Evolutionary conservation across 441 rosid genomes (phyloP), one percentile per base, ranked within the genome.

Genomic region (Jatropha multifida): DNA sequence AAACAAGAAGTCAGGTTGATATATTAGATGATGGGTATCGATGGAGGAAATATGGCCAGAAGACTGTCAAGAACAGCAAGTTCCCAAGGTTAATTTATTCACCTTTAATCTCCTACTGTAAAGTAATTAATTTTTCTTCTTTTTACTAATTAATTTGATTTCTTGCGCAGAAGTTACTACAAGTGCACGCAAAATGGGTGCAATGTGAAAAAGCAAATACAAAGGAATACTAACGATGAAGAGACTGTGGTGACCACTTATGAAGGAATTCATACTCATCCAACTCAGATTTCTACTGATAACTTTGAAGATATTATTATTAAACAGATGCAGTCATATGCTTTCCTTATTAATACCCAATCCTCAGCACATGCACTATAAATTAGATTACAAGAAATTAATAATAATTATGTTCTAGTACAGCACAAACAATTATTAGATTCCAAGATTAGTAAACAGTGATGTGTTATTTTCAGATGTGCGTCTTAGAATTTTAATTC

Each of bases 121-220:
- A 23, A 23, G 23, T 23, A 23, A 23, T 23, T 23, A 23, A 23
- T 23, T 23, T 23, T 23, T 23, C 23, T 23, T 23, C 23, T 23
- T 23, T 52, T 52, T 3, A 52, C 3, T 20, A n/a, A 7, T 58
- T 20, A 23, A 18, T 20, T 54, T 51, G 17, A 7, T 11, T 13
- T 12, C 10, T 44, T 42, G 18, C 48, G 79, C 86, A 92, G 97
- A 83, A 90, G 94, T 83, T 92, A 92, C 76, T 92, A 92, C 67
- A 80, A 85, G 82, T 92, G 97, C 79, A 90, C 94, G 11, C 46
- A 82, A 60, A 79, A 83, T 63, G 96, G 93, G 14, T 92, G 97
- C 89, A 85, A 79, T 55, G 94, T 92, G 74, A 90, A 90, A 91
- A 92, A 92, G 88, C 96, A 92, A 86, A 92, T 90, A n/a, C 97